Conservation (phyloP, 805 yeast genomes). For the Metschnikowia dekortorum region DNA sequence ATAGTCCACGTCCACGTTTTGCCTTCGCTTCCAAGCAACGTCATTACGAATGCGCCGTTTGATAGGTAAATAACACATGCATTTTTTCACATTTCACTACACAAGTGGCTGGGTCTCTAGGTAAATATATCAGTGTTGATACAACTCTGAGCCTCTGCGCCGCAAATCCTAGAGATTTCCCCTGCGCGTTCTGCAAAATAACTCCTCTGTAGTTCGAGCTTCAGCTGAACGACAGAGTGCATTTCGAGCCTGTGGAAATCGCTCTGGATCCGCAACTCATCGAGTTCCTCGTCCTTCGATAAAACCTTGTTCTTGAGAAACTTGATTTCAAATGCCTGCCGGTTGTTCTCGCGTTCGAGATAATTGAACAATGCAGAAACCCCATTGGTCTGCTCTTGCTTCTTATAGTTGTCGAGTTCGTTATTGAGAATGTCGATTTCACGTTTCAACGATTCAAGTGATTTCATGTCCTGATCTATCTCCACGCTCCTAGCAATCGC, state of each 20-base stretch:
- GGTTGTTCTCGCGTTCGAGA: conserved; percentile 28
- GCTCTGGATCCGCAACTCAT: conserved; percentile 22
- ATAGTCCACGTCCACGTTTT: no score
- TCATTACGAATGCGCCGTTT: no score
- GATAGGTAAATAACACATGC: no score
- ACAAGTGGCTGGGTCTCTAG: background rate
- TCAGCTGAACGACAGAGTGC: conserved; percentile 1
- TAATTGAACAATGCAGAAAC: conserved; percentile 26
- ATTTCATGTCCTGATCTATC: conserved; percentile 22
- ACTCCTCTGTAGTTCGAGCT: conserved; percentile 5
- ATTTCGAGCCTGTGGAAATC: conserved; percentile 9
- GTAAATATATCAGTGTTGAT: background rate
- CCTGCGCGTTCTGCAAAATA: conserved; percentile 4
- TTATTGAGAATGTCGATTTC: conserved; percentile 30
- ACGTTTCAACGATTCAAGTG: conserved; percentile 25
- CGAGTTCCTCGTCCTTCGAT: conserved; percentile 17
- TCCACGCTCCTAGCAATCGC: conserved; percentile 33
- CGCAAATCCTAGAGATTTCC: conserved; percentile 4
- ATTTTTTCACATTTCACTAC: background rate
- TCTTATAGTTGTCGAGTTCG: conserved; percentile 11
- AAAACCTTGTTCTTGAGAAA: conserved; percentile 23
- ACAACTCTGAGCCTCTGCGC: conserved; percentile 4
- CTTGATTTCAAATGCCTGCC: conserved; percentile 32
- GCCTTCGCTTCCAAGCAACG: no score
- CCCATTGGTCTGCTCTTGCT: conserved; percentile 9